Conservation (phyloP, 192 early-diverging fungal species). For the Umbelopsis isabellina region DNA sequence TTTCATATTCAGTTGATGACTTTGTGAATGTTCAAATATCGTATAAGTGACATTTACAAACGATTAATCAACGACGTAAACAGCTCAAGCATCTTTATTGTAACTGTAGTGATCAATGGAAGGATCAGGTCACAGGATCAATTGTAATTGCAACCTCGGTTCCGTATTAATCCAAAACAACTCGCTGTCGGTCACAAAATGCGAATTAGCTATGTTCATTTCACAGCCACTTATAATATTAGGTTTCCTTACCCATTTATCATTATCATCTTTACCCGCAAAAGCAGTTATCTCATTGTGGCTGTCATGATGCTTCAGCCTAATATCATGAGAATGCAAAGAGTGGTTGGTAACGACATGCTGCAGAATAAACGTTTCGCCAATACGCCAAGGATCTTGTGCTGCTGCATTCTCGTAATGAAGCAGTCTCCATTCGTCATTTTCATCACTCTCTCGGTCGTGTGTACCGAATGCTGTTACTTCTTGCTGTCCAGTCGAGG, state of each 20-base stretch:
- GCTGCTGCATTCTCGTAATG: slow-evolving; percentile 49
- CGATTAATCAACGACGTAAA: too few species aligned
- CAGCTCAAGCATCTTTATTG: too few species aligned
- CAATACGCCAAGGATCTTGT: slow-evolving; percentile 47
- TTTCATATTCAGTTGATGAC: too few species aligned
- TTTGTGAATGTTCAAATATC: too few species aligned
- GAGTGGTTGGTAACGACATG: slow-evolving; percentile 50
- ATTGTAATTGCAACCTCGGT: too few species aligned
- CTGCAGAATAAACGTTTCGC: slow-evolving; percentile 47
- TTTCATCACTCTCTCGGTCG: slow-evolving; percentile 50
- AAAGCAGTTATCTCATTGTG: slow-evolving; percentile 55
- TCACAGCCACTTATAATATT: not conserved
- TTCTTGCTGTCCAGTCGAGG: slow-evolving; percentile 59
- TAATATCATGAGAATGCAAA: slow-evolving; percentile 52
- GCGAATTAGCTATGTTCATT: not conserved
- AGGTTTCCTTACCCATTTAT: slow-evolving; percentile 42
- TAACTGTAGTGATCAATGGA: too few species aligned
- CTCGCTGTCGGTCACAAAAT: not conserved
- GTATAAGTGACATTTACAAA: too few species aligned
- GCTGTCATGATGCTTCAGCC: slow-evolving; percentile 36
- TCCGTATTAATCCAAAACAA: not conserved
- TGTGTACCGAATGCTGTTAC: slow-evolving; percentile 54
- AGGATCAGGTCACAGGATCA: too few species aligned
- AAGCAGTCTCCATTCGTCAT: slow-evolving; percentile 62
- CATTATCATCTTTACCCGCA: slow-evolving; percentile 57